Evolutionary conservation across 1,284 basidiomycete species (phyloP), one percentile per base, ranked within the genome.

Genomic region (Ceratobasidium sp.): DNA sequence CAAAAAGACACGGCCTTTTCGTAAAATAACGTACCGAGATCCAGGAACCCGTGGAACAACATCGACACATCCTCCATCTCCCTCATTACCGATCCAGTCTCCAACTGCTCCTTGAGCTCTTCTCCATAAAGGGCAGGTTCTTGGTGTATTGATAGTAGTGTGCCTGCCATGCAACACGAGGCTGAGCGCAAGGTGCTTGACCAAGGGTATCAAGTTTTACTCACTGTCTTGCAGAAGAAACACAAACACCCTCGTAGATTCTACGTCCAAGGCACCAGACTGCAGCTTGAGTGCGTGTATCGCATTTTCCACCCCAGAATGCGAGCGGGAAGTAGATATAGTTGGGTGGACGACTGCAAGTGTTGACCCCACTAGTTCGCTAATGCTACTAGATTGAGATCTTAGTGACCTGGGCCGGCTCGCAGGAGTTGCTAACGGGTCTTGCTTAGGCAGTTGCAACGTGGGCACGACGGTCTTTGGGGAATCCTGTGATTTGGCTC

Each of bases 21-120:
- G 41, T 60, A 71, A 60, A 3, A 38, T 20, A 14, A 44, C 71
- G 38, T 41, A 74, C 71, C 48, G 18, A 74, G 71, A 59, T 74
- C 71, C 46, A 74, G 62, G 48, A 64, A 64, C 20, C 71, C 71
- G 54, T 74, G 71, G 48, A 64, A 74, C 16, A 74, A 33, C 71
- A 74, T 62, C n/a, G 71, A 74, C 10, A 59, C 59, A 38, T 74
- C 71, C 35, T 41, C 59, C 41, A 74, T 44, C 6, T 44, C 23
- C 33, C 71, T 30, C 16, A 74, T 74, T 4, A 74, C 3, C 27
- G 71, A 62, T 10, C 27, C 59, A 14, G 44, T 5, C 2, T 64
- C 3, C 35, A 74, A 44, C 30, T 59, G 71, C 33, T 62, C 71
- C 10, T 30, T 52, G 4, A 74, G 54, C 54, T 74, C 71, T 35